A percentile compares a stretch with the other conserved stretches of the same genome.
Evolutionary conservation across 2,329 filamentous ascomycete genomes (phyloP).

Genomic region (Epichloe baconii): DNA sequence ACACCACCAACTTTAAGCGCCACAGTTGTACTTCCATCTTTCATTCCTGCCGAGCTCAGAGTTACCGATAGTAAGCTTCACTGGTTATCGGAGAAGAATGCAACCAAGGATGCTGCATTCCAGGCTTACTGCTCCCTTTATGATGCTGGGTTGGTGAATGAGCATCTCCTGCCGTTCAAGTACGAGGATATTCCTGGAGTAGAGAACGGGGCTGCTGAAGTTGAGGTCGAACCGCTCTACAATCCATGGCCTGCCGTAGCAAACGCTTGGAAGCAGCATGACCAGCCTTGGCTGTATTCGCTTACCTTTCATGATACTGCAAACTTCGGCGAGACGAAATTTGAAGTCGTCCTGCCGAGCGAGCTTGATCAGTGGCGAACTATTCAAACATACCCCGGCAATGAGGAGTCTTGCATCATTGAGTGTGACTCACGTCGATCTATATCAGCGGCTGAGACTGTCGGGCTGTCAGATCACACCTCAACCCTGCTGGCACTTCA

Average conservation of each 20-base stretch:
- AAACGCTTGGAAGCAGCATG: constrained; percentile 23
- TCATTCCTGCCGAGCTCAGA: constrained; percentile 38
- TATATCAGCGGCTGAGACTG: constrained; percentile 10
- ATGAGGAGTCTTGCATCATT: constrained; percentile 20
- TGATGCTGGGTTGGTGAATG: constrained; percentile 57
- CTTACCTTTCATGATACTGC: constrained; percentile 22
- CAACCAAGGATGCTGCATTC: constrained; percentile 71
- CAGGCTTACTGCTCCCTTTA: constrained; percentile 63
- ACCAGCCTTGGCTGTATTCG: constrained; percentile 14
- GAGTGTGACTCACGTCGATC: constrained; percentile 9
- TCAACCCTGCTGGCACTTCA: constrained; percentile 31
- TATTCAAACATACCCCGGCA: constrained; percentile 29
- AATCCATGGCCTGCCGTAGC: constrained; percentile 36
- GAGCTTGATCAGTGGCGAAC: constrained; percentile 23
- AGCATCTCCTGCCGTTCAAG: constrained; percentile 58
- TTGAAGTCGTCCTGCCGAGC: constrained; percentile 31
- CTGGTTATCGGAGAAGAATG: constrained; percentile 63
- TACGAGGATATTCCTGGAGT: constrained; percentile 27
- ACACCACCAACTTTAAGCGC: constrained; percentile 30
- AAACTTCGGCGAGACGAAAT: constrained; percentile 16
- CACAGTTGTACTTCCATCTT: constrained; percentile 57
- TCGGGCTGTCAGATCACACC: constrained; percentile 27
- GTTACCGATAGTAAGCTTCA: constrained; percentile 11
- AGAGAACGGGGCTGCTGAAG: constrained; percentile 22
- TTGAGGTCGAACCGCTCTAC: constrained; percentile 24